A percentile compares a stretch with the other conserved stretches of the same genome.
Conservation (phyloP, 805 yeast species). For the Suhomyces faveliae region DNA sequence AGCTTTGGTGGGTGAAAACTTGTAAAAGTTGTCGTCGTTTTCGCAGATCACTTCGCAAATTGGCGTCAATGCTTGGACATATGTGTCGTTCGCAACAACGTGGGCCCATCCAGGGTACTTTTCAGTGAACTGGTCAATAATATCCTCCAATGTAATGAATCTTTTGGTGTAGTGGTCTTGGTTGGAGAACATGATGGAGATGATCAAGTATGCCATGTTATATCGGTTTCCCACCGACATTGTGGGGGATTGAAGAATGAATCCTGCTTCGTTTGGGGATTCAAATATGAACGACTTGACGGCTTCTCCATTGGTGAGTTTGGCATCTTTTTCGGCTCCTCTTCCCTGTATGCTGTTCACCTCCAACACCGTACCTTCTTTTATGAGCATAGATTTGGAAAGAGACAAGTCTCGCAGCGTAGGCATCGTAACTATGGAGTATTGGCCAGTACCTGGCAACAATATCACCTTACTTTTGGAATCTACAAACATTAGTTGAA, state of each 20-base stretch:
- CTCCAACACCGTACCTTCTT: constrained; percentile 31
- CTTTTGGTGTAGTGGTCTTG: constrained; percentile 26
- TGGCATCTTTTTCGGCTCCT: constrained; percentile 18
- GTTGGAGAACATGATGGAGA: constrained; percentile 30
- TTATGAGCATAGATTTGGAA: constrained; percentile 5
- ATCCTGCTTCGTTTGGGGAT: constrained; percentile 21
- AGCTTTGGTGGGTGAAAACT: constrained; percentile 41
- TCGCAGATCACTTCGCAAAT: constrained; percentile 35
- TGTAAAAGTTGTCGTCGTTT: constrained; percentile 36
- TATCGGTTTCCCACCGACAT: constrained; percentile 41
- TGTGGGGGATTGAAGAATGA: constrained; percentile 40
- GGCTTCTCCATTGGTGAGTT: constrained; percentile 24
- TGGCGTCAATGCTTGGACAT: constrained; percentile 4
- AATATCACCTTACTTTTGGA: constrained; percentile 2
- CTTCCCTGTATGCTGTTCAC: constrained; percentile 37
- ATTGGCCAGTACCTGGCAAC: constrained; percentile 1
- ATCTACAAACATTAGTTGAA: neutral
- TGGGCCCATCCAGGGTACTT: constrained; percentile 27
- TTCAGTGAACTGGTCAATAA: constrained; percentile 34
- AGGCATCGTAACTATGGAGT: constrained; percentile 5
- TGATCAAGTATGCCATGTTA: constrained; percentile 40
- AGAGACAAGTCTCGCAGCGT: constrained; percentile 1
- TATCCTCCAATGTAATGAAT: constrained; percentile 43
- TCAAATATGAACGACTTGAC: constrained; percentile 43
- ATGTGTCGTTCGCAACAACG: constrained; percentile 19